Evolutionary conservation across 163 green algal genomes (phyloP).

Genomic region (Scenedesmus sp.): DNA sequence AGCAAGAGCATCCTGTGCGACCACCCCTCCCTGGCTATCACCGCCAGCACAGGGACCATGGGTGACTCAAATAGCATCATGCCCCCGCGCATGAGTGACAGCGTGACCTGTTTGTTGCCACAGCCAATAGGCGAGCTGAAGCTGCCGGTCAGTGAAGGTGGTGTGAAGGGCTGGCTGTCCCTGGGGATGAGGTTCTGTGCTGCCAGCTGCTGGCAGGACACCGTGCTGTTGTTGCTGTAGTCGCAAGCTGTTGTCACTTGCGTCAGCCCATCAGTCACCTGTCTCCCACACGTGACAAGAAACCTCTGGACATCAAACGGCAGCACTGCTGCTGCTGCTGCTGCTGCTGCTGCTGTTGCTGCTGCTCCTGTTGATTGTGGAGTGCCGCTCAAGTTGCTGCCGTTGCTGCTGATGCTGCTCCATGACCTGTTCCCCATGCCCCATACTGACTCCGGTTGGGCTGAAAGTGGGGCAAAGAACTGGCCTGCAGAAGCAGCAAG

Average conservation of each 20-base stretch:
- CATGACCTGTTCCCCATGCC: background rate
- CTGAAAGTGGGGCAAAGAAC: background rate
- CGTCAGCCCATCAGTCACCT: background rate
- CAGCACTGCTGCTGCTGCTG: background rate
- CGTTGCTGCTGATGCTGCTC: background rate
- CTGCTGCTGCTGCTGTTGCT: background rate
- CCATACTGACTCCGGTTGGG: background rate
- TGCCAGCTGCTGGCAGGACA: background rate
- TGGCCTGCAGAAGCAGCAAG: background rate
- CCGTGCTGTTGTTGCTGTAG: background rate
- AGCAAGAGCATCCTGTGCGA: background rate
- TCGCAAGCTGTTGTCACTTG: background rate
- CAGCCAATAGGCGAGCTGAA: background rate
- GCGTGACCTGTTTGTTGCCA: background rate
- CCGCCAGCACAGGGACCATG: background rate
- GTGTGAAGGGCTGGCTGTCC: background rate
- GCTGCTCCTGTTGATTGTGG: too few relatives aligned
- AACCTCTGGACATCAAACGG: background rate
- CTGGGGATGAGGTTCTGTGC: background rate
- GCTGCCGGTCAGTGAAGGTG: background rate
- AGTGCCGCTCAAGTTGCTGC: too few relatives aligned
- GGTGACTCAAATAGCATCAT: background rate
- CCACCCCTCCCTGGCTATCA: background rate
- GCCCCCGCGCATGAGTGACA: background rate
- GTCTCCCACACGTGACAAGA: background rate